phyloP scores from a whole-genome alignment of 139 green algal species.

The Closterium sp. region DNA sequence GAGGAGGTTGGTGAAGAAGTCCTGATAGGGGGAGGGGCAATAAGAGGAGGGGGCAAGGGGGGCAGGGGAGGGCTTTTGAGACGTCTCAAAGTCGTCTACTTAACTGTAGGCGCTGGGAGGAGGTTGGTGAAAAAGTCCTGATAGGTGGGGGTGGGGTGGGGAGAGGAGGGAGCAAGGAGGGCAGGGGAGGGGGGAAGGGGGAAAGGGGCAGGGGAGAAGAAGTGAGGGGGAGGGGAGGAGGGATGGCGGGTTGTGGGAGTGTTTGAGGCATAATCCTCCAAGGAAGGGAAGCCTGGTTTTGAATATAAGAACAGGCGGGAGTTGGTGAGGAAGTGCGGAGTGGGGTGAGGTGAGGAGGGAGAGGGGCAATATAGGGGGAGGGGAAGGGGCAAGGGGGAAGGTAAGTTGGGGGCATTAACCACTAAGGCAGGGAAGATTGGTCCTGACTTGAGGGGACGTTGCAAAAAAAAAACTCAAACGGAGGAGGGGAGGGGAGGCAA shows the following conservation, averaged over 20 bases:
- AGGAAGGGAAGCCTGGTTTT: background rate
- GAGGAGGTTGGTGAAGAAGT: background rate
- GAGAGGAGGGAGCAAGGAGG: too few species aligned
- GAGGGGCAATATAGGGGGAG: background rate
- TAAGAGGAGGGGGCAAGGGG: background rate
- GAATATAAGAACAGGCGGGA: background rate
- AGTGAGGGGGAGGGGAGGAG: background rate
- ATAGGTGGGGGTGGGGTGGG: too few species aligned
- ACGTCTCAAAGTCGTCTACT: too few species aligned
- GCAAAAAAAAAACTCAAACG: too few species aligned
- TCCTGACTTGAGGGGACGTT: too few species aligned
- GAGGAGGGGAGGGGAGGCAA: background rate
- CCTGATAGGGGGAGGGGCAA: background rate
- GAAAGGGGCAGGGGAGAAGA: background rate
- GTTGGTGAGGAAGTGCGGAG: background rate
- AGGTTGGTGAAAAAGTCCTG: background rate
- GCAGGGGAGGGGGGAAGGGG: too few species aligned
- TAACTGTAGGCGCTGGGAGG: background rate
- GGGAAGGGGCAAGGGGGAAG: too few species aligned
- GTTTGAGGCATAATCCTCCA: too few species aligned
- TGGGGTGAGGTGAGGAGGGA: background rate
- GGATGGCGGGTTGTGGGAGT: too few species aligned
- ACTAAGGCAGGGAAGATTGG: too few species aligned
- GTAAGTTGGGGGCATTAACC: too few species aligned
- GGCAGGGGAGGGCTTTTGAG: too few species aligned